These are phyloP conservation scores for Aspergillus latus DNA, from an alignment of 2,329 filamentous ascomycete species.

Conservation along the genomic window DNA sequence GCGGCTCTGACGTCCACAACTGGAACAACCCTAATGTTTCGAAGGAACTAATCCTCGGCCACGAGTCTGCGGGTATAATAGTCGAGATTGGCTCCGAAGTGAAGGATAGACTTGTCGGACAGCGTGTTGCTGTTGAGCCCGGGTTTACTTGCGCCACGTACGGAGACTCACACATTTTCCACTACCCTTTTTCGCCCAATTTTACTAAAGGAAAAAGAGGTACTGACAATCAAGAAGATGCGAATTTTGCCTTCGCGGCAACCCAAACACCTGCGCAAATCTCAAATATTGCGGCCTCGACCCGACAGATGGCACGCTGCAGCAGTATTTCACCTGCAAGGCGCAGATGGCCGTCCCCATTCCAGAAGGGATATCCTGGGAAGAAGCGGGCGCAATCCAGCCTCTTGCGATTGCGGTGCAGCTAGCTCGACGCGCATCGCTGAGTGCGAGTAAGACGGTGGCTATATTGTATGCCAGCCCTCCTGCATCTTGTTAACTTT, in stretches of 20 bases:
- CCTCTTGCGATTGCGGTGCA: slow-evolving; percentile 1
- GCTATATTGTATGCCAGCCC: not conserved
- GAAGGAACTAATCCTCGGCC: not conserved
- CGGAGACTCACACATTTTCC: too few species aligned
- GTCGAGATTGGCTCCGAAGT: not conserved
- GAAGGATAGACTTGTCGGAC: not conserved
- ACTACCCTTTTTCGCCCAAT: too few species aligned
- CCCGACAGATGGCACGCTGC: not conserved
- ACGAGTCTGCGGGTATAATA: not conserved
- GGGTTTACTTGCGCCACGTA: not conserved
- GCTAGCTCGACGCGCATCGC: not conserved
- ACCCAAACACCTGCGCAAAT: not conserved
- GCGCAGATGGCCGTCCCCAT: not conserved
- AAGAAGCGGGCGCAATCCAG: slow-evolving; percentile 1
- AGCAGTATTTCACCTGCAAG: not conserved
- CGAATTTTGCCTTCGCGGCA: not conserved
- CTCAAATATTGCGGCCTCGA: slow-evolving; percentile 1
- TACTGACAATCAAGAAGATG: not conserved
- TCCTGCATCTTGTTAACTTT: not conserved
- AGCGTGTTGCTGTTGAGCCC: slow-evolving; percentile 2
- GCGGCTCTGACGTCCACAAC: slow-evolving; percentile 2
- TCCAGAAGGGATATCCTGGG: not conserved
- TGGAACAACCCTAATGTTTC: not conserved
- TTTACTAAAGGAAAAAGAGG: not conserved
- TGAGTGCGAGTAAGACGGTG: not conserved